Evolutionary conservation across 805 yeast species (phyloP).

Genomic region (Yamadazyma philogaea): DNA sequence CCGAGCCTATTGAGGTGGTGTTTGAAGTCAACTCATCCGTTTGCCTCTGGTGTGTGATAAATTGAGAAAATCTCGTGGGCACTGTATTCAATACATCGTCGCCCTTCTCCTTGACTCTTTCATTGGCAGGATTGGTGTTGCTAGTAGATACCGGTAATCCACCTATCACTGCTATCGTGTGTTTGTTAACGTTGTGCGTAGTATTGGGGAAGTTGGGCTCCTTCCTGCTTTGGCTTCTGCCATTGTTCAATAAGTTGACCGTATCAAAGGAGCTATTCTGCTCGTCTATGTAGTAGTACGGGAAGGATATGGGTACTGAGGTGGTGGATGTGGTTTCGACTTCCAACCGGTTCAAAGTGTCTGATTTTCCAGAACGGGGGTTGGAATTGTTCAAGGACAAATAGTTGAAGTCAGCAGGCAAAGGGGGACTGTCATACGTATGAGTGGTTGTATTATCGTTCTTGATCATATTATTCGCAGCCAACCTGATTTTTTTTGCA

Average conservation of each 20-base stretch:
- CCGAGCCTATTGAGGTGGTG: conserved; percentile 11
- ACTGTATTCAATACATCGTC: conserved; percentile 28
- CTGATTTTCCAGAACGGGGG: conserved; percentile 9
- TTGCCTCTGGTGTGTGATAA: conserved; percentile 31
- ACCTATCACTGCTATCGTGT: conserved; percentile 5
- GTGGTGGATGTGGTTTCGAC: conserved; percentile 25
- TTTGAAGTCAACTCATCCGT: conserved; percentile 8
- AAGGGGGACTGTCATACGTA: conserved; percentile 3
- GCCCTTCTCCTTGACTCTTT: conserved; percentile 2
- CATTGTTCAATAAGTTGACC: conserved; percentile 18
- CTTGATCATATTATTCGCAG: conserved; percentile 5
- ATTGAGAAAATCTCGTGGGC: conserved; percentile 40
- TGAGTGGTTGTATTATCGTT: not conserved
- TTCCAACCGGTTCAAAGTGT: conserved; percentile 18
- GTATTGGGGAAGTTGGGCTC: conserved; percentile 27
- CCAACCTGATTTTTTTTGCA: not conserved
- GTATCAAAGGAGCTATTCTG: conserved; percentile 25
- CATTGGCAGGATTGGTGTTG: not conserved
- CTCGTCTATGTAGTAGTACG: conserved; percentile 22
- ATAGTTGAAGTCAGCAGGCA: conserved; percentile 6
- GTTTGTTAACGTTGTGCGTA: conserved; percentile 16
- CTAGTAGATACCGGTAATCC: conserved; percentile 3
- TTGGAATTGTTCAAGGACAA: conserved; percentile 4
- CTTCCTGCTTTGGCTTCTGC: not conserved
- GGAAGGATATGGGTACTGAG: conserved; percentile 29